Percentiles rank a stretch among this genome's conserved stretches.
Evolutionary conservation across 169 alveolate species (phyloP).

Genomic region (Ichthyophthirius multifiliis): DNA sequence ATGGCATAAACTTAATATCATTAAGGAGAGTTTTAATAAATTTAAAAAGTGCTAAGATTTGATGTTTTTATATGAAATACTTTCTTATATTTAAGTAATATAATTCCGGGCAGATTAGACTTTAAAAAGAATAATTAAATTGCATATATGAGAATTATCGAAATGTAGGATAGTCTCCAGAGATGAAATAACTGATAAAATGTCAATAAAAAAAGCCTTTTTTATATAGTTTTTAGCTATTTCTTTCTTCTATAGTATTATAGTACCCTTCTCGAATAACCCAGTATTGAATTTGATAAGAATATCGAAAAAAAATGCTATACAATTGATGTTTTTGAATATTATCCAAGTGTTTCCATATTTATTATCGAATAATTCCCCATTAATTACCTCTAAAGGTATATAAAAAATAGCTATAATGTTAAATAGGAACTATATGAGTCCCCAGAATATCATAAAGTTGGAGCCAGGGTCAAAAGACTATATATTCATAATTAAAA

Average conservation of each 20-base stretch:
- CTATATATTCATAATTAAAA: not conserved
- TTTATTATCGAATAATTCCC: not conserved
- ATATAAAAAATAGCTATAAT: not conserved
- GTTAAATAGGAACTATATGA: not conserved
- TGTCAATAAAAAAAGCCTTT: not conserved
- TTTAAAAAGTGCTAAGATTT: not conserved
- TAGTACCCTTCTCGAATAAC: not conserved
- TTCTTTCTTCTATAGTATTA: not conserved
- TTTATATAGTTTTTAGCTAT: not conserved
- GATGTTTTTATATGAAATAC: not conserved
- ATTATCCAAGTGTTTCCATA: not conserved
- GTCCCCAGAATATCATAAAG: not conserved
- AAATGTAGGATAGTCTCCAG: not conserved
- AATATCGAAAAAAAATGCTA: constrained; percentile 6
- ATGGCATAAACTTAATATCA: constrained; percentile 12
- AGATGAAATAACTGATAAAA: not conserved
- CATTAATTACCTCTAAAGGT: not conserved
- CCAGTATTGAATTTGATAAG: constrained; percentile 15
- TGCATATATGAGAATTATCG: not conserved
- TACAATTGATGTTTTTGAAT: not conserved
- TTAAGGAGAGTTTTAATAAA: not conserved
- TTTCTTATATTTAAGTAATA: not conserved
- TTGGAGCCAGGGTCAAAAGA: not conserved
- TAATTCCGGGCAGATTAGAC: not conserved
- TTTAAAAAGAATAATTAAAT: constrained; percentile 10